Percentiles rank a stretch among this genome's conserved stretches.
These are phyloP conservation scores for Elsinoe arachidis DNA, from an alignment of 2,329 filamentous ascomycete species.

Conservation along the genomic window DNA sequence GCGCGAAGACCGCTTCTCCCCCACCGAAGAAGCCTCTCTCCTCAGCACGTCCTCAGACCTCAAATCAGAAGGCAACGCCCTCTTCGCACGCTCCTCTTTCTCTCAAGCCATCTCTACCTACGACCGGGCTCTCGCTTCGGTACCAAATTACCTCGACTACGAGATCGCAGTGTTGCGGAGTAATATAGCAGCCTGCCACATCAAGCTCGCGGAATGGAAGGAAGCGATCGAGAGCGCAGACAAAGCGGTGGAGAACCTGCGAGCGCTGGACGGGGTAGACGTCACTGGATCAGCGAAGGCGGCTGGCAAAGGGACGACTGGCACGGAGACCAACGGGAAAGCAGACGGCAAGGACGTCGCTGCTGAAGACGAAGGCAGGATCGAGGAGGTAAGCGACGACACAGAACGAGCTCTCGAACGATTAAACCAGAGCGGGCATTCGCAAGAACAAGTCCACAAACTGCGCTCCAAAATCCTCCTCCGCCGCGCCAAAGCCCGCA, in stretches of 20 bases:
- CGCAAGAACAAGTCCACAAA: conserved; percentile 57
- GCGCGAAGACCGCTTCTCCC: conserved; percentile 26
- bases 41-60: conserved; percentile 61
- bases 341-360: conserved; percentile 23
- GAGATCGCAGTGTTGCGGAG: conserved; percentile 78
- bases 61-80: conserved; percentile 67
- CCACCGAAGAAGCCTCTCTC: conserved; percentile 46
- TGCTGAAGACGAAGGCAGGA: conserved; percentile 28
- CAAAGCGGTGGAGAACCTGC: conserved; percentile 62
- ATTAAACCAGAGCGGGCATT: conserved; percentile 35
- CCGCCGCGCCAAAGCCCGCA: conserved; percentile 64
- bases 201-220: conserved; percentile 81
- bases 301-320: conserved; percentile 17
- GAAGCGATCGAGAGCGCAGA: conserved; percentile 68
- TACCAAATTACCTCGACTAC: conserved; percentile 78
- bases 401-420: conserved; percentile 34
- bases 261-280: conserved; percentile 46
- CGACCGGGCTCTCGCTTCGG: conserved; percentile 66
- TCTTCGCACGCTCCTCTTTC: conserved; percentile 67
- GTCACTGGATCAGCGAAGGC: conserved; percentile 20
- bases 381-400: conserved; percentile 44
- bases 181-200: conserved; percentile 81
- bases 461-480: conserved; percentile 78
- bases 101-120: conserved; percentile 74
- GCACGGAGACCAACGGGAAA: conserved; percentile 16